phyloP scores from a whole-genome alignment of 1,139 yeast species.

The Candida glucosophila region DNA sequence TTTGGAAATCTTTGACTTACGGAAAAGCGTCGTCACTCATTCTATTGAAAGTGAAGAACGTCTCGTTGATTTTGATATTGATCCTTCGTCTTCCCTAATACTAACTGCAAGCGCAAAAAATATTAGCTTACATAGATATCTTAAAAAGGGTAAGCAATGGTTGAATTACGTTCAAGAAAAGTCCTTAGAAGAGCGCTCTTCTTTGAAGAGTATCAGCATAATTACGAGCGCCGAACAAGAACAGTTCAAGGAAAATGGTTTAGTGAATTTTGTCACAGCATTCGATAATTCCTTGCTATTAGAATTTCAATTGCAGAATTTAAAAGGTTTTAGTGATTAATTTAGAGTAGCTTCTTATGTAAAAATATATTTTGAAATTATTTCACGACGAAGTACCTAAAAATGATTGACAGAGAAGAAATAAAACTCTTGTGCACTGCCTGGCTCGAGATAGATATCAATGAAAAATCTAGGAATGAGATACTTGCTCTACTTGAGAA shows the following conservation, averaged over 20 bases:
- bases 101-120: slow-evolving; percentile 14
- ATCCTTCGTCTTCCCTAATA: slow-evolving; percentile 36
- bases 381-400: neutral
- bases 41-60: slow-evolving; percentile 12
- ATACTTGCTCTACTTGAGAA: slow-evolving; percentile 37
- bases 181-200: slow-evolving; percentile 3
- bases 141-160: slow-evolving; percentile 41
- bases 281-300: slow-evolving; percentile 8
- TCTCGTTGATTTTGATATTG: slow-evolving; percentile 26
- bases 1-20: slow-evolving; percentile 48
- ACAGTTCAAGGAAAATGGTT: slow-evolving; percentile 5
- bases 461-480: slow-evolving; percentile 49
- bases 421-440: slow-evolving; percentile 29
- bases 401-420: slow-evolving; percentile 1
- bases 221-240: slow-evolving; percentile 7
- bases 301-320: slow-evolving; percentile 7
- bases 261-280: slow-evolving; percentile 7
- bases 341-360: neutral
- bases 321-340: slow-evolving; percentile 11
- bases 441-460: slow-evolving; percentile 43
- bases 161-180: slow-evolving; percentile 5
- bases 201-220: slow-evolving; percentile 4
- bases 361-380: slow-evolving; percentile 1
- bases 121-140: slow-evolving; percentile 25
- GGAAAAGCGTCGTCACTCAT: slow-evolving; percentile 34